Conservation (phyloP, 2,329 filamentous ascomycete genomes). For the Ophiostoma populinum region DNA sequence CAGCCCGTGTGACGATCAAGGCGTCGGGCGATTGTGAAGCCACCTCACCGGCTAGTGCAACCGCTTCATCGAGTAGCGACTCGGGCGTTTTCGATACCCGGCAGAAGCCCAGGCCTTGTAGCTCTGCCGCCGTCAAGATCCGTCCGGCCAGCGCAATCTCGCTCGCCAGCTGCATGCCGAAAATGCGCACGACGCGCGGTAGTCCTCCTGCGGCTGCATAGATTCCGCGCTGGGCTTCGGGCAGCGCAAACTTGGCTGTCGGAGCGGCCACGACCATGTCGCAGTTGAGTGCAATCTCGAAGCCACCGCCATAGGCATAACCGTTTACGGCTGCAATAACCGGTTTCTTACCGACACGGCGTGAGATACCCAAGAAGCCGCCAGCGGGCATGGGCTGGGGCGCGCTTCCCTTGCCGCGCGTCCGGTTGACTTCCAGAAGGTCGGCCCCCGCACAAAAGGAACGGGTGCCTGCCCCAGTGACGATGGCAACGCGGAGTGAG, state of each 20-base stretch:
- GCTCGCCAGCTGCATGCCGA: conserved; percentile 52
- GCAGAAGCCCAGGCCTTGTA: conserved; percentile 48
- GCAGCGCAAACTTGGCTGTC: conserved; percentile 36
- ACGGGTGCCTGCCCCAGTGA: conserved; percentile 33
- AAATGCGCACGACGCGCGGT: conserved; percentile 44
- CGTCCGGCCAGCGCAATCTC: conserved; percentile 54
- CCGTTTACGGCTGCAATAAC: conserved; percentile 48
- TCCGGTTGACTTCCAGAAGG: conserved; percentile 27
- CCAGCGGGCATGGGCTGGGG: conserved; percentile 7
- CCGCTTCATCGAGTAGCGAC: conserved; percentile 20
- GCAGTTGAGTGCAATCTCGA: conserved; percentile 41
- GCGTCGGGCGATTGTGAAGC: conserved; percentile 55
- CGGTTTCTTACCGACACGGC: conserved; percentile 39
- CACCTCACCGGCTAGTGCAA: conserved; percentile 43
- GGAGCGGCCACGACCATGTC: conserved; percentile 40
- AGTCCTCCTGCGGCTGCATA: conserved; percentile 54
- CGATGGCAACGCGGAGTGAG: conserved; percentile 27
- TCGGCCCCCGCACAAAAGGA: conserved; percentile 36
- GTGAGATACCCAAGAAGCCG: conserved; percentile 22
- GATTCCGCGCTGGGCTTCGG: conserved; percentile 55
- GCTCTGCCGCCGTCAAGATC: conserved; percentile 38
- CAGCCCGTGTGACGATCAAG: conserved; percentile 55
- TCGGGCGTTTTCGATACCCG: conserved; percentile 31
- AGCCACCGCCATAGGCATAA: conserved; percentile 40
- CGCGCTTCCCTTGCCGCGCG: conserved; percentile 12